phyloP scores from a whole-genome alignment of 2,329 filamentous ascomycete species.

The Diaporthe nobilis region DNA sequence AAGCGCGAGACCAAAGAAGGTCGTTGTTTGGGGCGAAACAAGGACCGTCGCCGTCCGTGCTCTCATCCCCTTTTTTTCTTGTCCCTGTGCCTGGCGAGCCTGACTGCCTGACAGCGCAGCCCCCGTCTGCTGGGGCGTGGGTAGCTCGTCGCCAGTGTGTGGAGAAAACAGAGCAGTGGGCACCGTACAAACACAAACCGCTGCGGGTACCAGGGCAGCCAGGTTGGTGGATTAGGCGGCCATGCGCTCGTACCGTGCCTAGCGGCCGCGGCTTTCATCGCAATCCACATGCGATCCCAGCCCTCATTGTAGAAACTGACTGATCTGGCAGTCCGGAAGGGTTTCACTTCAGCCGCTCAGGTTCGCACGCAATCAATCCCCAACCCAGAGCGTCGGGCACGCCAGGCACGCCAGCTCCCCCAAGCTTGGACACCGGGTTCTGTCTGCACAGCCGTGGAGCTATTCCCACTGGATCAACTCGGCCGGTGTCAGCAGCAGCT shows the following conservation, averaged over 20 bases:
- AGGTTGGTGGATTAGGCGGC: conserved; percentile 19
- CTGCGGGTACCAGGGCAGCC: conserved; percentile 6
- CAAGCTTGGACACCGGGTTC: conserved; percentile 7
- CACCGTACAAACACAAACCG: conserved; percentile 12
- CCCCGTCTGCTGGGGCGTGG: conserved; percentile 14
- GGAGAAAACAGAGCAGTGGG: conserved; percentile 24
- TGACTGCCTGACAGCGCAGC: conserved; percentile 3
- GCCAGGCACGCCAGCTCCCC: neutral
- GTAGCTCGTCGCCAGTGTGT: conserved; percentile 13
- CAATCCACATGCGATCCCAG: conserved; percentile 21
- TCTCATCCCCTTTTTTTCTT: conserved; percentile 6
- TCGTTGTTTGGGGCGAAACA: conserved; percentile 22
- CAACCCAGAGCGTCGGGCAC: conserved; percentile 9
- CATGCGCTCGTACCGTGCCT: conserved; percentile 33
- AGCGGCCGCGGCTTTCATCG: conserved; percentile 28
- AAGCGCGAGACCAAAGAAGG: conserved; percentile 25
- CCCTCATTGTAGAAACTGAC: conserved; percentile 23
- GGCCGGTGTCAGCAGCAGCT: conserved; percentile 27
- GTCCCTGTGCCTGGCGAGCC: conserved; percentile 1
- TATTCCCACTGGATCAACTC: conserved; percentile 14
- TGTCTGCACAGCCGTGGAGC: neutral
- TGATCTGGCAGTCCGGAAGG: conserved; percentile 28
- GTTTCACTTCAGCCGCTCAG: conserved; percentile 1
- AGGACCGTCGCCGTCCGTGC: conserved; percentile 29
- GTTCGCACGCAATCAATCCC: conserved; percentile 1